Base-by-base conservation (phyloP, 768 basidiomycete genomes). In the Macrolepiota fuliginosa region DNA sequence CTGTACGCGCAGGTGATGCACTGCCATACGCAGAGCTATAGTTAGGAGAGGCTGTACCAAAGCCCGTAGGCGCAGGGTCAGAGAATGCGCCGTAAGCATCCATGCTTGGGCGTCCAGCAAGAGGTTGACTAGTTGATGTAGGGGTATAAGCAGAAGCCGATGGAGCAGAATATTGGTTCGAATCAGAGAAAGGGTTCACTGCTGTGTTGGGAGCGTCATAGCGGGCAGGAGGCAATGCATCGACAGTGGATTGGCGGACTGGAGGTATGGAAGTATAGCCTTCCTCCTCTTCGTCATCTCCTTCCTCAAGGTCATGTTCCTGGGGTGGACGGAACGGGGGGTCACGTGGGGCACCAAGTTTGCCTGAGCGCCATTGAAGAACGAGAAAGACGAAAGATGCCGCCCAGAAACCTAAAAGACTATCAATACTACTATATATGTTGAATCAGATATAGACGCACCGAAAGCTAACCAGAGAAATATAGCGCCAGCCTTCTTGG, bases 1-100 rank as follows among this genome's bases (percentile, higher is more conserved):
- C 40, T 25, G 71, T 64, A 13, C 66, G 65, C n/a, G 69, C 66
- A 49, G 74, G 73, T 3, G 73, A 71, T 17, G 71, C 61, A 32
- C 54, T 66, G 65, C 45, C 65, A 58, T 49, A 54, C 35, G 63
- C 62, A 25, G 62, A 27, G 74, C 47, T 64, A 49, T 64, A 65
- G 25, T 63, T 72, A 29, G 72, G 74, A 1, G 77, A 72, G 12
- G 75, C 73, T 12, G 74, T 74, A 50, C 79, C 84, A 66, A 88
- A 94, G 24, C 90, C 92, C 60, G 79, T 84, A 1, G 94, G 92
- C 0, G 92, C 84, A 42, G 92, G 91, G 68, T 95, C 94, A 0
- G 88, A 90, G 75, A 95, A 96, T 25, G 93, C 94, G 51, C 94
- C 94, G 68, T 96, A 95, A 15, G 87, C 86, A 67, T 96, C 94